Evolutionary conservation across 23 red algal species (phyloP), one percentile per base, ranked within the genome.

Genomic region (Gracilaria caudata): DNA sequence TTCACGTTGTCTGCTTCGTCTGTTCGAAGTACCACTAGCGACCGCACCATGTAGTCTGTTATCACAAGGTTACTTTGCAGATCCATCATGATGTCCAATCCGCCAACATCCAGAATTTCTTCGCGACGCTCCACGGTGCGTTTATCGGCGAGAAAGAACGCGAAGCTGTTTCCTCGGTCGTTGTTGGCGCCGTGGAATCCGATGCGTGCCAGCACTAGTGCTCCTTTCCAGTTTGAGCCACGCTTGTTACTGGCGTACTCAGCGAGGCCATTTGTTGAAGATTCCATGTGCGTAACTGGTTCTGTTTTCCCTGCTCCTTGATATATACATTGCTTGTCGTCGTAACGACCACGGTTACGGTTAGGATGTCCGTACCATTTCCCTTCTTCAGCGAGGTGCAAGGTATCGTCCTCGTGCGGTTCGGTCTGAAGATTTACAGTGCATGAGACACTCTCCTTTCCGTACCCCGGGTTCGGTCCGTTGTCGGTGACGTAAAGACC

Each of bases 351-450:
- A 51, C 88, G 88, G 75, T 92, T 92, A 16, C 88, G 76, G 75
- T 92, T 92, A 16, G 88, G 79, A 54, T 92, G 88, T 19, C 88
- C 88, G 37, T 83, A 92, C 77, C 79, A 92, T 16, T 64, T 79
- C 3, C 78, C 78, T 38, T 61, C 25, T 49, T 55, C 60, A 12
- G 72, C 65, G 23, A 63, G n/a, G 24, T 72, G 49, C 33, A 92
- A 61, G 30, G 80, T 72, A 68, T 92, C 88, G 7, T 49, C 26
- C 26, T 21, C 38, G 60, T 82, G 64, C 38, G 79, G 88, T 36
- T 92, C 78, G 23, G 32, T 81, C 29, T 82, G 47, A 55, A 74
- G 26, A 32, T 82, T 82, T 25, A 58, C 58, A 4, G 35, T 65
- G 49, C 88, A 92, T 8, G 77, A 75, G 4, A 64, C 53, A 23